Evolutionary conservation across 176 grass and related monocot species (phyloP).

Genomic region (Oryza nivara): DNA sequence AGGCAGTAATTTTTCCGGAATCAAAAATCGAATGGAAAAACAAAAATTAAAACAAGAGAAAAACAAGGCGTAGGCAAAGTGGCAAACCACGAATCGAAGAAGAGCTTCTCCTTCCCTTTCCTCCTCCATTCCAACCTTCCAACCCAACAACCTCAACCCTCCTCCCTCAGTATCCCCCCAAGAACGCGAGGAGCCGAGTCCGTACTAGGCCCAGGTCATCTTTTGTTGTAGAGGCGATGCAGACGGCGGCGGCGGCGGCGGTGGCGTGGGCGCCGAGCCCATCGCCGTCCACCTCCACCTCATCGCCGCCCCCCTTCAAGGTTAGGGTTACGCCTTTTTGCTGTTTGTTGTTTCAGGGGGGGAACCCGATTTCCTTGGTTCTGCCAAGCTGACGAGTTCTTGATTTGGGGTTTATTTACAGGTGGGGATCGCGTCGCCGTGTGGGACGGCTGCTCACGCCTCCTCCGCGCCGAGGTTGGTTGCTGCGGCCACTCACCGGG

Average conservation of each 20-base stretch:
- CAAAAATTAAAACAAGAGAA: too few relatives aligned
- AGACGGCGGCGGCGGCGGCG: conserved; percentile 48
- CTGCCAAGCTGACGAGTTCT: conserved; percentile 30
- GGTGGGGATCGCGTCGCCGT: conserved; percentile 32
- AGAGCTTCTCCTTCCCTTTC: neutral
- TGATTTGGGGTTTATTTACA: conserved; percentile 8
- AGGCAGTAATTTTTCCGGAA: neutral
- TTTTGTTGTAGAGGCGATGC: conserved; percentile 49
- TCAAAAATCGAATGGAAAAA: neutral
- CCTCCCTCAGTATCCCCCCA: neutral
- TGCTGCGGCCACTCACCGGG: neutral
- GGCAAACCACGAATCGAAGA: conserved; percentile 11
- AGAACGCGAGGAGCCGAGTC: neutral
- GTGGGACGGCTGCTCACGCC: conserved; percentile 16
- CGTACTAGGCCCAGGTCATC: neutral
- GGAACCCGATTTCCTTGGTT: neutral
- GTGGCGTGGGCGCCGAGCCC: conserved; percentile 34
- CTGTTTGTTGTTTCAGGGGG: neutral
- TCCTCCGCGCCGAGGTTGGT: conserved; percentile 36
- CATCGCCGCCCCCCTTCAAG: conserved; percentile 16
- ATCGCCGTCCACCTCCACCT: conserved; percentile 54
- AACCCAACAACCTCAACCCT: neutral
- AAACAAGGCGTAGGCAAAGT: neutral
- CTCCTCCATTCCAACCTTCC: neutral
- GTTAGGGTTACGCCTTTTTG: conserved; percentile 26